phyloP scores from a whole-genome alignment of 495 filamentous ascomycete genomes.

The Mytilinidion resinicola region DNA sequence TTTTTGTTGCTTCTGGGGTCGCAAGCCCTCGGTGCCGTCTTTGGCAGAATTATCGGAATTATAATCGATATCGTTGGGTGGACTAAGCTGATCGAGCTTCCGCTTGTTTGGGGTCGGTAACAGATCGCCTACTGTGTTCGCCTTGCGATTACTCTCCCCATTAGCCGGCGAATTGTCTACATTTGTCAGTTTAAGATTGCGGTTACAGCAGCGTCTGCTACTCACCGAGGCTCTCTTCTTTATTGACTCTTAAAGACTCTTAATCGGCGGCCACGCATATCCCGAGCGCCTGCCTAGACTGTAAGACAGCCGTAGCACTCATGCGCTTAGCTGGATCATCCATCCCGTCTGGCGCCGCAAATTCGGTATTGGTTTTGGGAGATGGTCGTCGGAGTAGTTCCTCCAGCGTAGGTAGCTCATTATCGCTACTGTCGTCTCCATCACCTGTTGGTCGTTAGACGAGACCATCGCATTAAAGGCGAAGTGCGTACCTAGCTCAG shows the following conservation, averaged over 20 bases:
- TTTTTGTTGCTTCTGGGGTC: not conserved
- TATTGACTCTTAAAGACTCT: not conserved
- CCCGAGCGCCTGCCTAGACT: not conserved
- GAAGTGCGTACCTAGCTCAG: not conserved
- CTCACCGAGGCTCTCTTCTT: not conserved
- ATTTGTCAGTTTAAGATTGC: not conserved
- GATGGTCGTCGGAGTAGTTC: not conserved
- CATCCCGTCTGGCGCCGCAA: too few species aligned
- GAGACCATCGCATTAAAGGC: slow-evolving; percentile 1
- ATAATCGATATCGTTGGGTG: not conserved
- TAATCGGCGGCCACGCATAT: not conserved
- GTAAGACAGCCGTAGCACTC: too few species aligned
- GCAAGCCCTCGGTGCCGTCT: not conserved
- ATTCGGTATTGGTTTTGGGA: slow-evolving; percentile 1
- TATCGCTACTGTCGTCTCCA: not conserved
- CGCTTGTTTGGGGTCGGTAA: not conserved
- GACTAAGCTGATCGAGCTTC: not conserved
- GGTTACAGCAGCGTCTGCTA: not conserved
- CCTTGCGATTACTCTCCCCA: not conserved
- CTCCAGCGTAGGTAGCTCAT: not conserved
- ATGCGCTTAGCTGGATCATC: too few species aligned
- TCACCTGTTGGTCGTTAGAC: not conserved
- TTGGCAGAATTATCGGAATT: slow-evolving; percentile 1
- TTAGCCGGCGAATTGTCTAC: not conserved
- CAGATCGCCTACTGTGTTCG: not conserved